Percentiles rank a stretch among this genome's conserved stretches.
phyloP scores from a whole-genome alignment of 768 basidiomycete species.

The Termitomyces titanicus region DNA sequence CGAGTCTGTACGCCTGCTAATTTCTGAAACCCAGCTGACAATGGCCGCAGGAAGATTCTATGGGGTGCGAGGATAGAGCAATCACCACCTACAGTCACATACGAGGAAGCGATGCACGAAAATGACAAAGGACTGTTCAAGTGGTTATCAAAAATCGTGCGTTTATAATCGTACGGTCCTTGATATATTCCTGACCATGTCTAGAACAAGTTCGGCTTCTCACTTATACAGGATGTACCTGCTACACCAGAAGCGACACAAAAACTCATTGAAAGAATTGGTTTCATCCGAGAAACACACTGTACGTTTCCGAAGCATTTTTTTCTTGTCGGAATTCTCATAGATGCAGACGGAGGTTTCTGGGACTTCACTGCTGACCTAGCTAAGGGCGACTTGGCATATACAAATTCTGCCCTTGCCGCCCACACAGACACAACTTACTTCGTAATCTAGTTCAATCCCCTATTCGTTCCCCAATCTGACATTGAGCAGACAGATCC shows the following conservation, averaged over 20 bases:
- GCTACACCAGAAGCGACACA: conserved; percentile 83
- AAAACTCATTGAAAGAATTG: conserved; percentile 68
- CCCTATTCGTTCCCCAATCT: background rate
- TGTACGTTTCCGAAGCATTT: conserved; percentile 23
- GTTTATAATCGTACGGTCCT: conserved; percentile 24
- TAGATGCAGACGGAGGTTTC: conserved; percentile 75
- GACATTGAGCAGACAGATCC: conserved; percentile 69
- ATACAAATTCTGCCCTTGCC: conserved; percentile 81
- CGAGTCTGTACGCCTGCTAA: conserved; percentile 39
- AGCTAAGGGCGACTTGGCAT: conserved; percentile 90
- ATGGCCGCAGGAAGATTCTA: conserved; percentile 50
- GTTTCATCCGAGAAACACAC: conserved; percentile 84
- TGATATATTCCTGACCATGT: conserved; percentile 1
- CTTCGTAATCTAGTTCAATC: conserved; percentile 46
- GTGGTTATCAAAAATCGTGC: conserved; percentile 78
- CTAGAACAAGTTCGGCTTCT: conserved; percentile 87
- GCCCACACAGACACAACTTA: conserved; percentile 75
- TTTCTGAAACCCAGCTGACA: background rate
- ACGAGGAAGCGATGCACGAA: conserved; percentile 67
- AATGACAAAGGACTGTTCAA: conserved; percentile 68
- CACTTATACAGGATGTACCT: conserved; percentile 80
- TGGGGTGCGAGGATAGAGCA: conserved; percentile 81
- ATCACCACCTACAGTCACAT: conserved; percentile 70
- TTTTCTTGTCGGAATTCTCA: background rate
- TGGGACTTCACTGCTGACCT: conserved; percentile 97